phyloP scores from a whole-genome alignment of 169 alveolate species.

The Plasmodium knowlesi region DNA sequence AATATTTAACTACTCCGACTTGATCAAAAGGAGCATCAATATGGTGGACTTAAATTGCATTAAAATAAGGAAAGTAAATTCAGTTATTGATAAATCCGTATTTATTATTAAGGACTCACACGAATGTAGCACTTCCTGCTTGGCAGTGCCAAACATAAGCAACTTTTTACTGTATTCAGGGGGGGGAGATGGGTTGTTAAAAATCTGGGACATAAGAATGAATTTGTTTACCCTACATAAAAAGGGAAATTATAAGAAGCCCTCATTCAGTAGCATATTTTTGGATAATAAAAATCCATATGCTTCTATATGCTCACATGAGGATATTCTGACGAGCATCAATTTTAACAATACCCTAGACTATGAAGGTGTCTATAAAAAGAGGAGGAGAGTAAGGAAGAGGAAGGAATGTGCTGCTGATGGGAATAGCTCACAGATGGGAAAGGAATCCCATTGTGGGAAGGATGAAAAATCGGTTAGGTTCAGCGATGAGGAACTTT shows the following conservation, averaged over 20 bases:
- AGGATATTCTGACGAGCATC: constrained; percentile 67
- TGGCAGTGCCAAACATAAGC: constrained; percentile 71
- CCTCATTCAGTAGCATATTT: neutral
- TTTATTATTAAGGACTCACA: constrained; percentile 63
- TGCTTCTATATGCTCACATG: constrained; percentile 72
- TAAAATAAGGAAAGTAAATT: constrained; percentile 36
- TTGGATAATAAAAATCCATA: constrained; percentile 58
- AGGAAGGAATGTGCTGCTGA: neutral
- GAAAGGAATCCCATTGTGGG: neutral
- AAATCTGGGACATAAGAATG: constrained; percentile 84
- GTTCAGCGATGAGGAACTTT: neutral
- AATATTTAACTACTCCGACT: constrained; percentile 43
- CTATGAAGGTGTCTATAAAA: constrained; percentile 16
- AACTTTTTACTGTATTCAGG: constrained; percentile 75
- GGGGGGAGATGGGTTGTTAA: constrained; percentile 86
- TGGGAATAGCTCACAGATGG: neutral
- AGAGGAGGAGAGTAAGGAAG: constrained; percentile 6
- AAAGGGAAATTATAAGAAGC: neutral
- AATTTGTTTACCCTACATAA: constrained; percentile 15
- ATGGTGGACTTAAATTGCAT: constrained; percentile 52
- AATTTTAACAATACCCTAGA: constrained; percentile 51
- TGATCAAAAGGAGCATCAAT: constrained; percentile 49
- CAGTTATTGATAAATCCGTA: constrained; percentile 24
- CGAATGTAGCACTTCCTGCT: constrained; percentile 39
- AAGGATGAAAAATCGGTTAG: neutral